These are phyloP conservation scores for Blastobotrys robertii DNA, from an alignment of 805 yeast genomes.

Conservation along the genomic window DNA sequence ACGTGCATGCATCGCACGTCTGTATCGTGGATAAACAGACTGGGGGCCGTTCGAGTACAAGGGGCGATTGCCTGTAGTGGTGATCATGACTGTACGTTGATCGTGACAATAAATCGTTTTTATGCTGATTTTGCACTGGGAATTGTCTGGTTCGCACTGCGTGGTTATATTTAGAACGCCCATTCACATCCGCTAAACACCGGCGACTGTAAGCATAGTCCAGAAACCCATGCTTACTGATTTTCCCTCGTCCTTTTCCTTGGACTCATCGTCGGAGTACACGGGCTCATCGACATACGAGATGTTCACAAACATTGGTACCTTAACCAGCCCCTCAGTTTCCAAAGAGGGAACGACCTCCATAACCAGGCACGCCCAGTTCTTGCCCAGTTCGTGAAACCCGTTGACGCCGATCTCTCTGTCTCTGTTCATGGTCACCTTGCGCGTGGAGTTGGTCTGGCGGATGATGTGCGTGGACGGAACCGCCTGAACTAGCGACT, in stretches of 20 bases:
- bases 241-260: constrained; percentile 1
- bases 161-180: no score
- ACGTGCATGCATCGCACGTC: no score
- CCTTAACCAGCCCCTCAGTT: not conserved
- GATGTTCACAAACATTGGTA: constrained; percentile 13
- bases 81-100: no score
- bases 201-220: constrained; percentile 4
- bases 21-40: no score
- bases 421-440: constrained; percentile 19
- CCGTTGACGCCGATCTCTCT: constrained; percentile 8
- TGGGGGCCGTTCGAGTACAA: no score
- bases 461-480: constrained; percentile 20
- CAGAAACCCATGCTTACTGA: constrained; percentile 8
- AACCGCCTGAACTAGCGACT: constrained; percentile 15
- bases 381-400: constrained; percentile 17
- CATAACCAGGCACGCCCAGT: constrained; percentile 21
- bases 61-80: no score
- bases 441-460: constrained; percentile 19
- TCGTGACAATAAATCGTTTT: no score
- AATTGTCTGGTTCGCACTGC: no score
- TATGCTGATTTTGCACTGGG: no score
- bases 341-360: constrained; percentile 8
- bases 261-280: constrained; percentile 1
- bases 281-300: constrained; percentile 6
- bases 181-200: no score